Evolutionary conservation across 768 basidiomycete genomes (phyloP).

Genomic region (Coprinopsis strossmayeri): DNA sequence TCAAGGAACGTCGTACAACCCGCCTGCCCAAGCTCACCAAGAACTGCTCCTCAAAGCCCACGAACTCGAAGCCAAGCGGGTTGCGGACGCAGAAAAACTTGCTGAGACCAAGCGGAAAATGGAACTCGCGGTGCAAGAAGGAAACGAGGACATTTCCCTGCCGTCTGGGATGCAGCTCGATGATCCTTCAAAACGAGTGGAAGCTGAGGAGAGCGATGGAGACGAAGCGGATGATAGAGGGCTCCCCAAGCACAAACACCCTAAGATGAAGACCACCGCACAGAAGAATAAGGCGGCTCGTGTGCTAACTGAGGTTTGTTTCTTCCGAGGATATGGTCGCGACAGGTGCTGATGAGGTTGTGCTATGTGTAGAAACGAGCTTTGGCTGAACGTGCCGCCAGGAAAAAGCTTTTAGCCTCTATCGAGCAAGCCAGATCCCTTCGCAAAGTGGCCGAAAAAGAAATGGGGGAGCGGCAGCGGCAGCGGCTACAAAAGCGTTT

Average conservation of each 20-base stretch:
- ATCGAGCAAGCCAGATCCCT: constrained; percentile 51
- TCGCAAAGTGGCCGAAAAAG: constrained; percentile 32
- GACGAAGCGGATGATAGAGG: constrained; percentile 16
- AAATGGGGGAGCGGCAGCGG: constrained; percentile 34
- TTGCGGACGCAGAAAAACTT: constrained; percentile 47
- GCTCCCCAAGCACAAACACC: constrained; percentile 29
- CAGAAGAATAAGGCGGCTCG: constrained; percentile 66
- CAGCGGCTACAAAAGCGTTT: constrained; percentile 35
- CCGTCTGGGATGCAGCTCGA: constrained; percentile 66
- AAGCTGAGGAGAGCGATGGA: constrained; percentile 32
- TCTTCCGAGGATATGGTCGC: neutral
- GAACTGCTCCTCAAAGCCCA: constrained; percentile 65
- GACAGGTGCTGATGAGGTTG: neutral
- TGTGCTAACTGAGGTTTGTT: constrained; percentile 54
- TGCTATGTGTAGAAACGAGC: constrained; percentile 48
- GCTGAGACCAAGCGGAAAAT: constrained; percentile 50
- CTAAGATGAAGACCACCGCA: constrained; percentile 33
- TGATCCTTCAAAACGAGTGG: constrained; percentile 16
- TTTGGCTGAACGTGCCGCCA: constrained; percentile 49
- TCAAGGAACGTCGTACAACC: constrained; percentile 87
- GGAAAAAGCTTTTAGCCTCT: constrained; percentile 55
- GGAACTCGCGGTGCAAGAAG: constrained; percentile 34
- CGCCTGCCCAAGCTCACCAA: constrained; percentile 64
- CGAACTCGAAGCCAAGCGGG: constrained; percentile 53
- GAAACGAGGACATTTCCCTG: constrained; percentile 27